Percentiles rank a stretch among this genome's conserved stretches.
Conservation (phyloP, 345 rosid species). For the Citrus sinensis region DNA sequence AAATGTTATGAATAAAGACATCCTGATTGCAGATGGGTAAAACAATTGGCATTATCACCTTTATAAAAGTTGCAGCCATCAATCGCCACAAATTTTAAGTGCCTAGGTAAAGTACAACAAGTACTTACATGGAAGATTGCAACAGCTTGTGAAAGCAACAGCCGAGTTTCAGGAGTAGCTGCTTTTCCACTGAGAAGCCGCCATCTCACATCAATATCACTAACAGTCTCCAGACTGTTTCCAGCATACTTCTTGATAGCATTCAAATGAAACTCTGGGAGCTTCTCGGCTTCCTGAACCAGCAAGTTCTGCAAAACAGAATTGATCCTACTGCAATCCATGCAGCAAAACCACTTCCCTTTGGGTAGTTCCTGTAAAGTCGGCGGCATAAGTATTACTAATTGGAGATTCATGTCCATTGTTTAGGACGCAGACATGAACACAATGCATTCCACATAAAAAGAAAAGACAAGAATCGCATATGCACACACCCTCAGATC, state of each 20-base stretch:
- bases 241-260: conserved; percentile 47
- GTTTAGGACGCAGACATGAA: background rate
- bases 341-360: conserved; percentile 94
- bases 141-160: conserved; percentile 81
- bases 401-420: background rate
- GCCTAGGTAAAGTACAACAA: conserved; percentile 3
- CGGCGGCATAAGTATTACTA: conserved; percentile 14
- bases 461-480: conserved; percentile 4
- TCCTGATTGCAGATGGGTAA: background rate
- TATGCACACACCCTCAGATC: conserved; percentile 63
- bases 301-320: conserved; percentile 70
- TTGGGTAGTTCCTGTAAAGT: conserved; percentile 74
- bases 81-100: background rate
- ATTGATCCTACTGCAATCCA: conserved; percentile 67
- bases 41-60: background rate
- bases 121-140: conserved; percentile 86
- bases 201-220: conserved; percentile 71
- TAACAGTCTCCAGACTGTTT: conserved; percentile 30
- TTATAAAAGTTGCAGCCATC: background rate
- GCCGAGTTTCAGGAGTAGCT: conserved; percentile 55
- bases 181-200: conserved; percentile 75
- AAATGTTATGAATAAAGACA: background rate
- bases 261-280: conserved; percentile 60
- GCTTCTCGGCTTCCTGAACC: conserved; percentile 62
- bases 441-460: background rate